phyloP scores from a whole-genome alignment of 2,329 filamentous ascomycete genomes.

The Botrytis hyacinthi region DNA sequence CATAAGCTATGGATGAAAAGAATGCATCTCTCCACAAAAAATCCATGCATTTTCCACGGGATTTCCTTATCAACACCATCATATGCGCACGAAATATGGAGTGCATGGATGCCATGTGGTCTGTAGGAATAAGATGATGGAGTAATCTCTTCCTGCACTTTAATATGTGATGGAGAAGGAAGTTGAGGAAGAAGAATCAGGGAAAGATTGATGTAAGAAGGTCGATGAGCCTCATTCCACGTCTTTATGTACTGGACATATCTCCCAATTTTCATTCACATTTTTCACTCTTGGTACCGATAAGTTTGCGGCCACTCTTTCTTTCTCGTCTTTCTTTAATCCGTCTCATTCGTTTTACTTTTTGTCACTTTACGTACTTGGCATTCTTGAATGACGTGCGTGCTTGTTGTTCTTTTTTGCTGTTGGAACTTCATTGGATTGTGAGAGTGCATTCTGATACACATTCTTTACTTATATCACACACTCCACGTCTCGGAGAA shows the following conservation, averaged over 20 bases:
- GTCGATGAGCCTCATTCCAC: neutral
- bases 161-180: neutral
- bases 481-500: neutral
- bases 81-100: neutral
- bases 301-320: neutral
- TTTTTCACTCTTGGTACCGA: neutral
- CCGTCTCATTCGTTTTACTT: neutral
- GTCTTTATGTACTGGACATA: neutral
- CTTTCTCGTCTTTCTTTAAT: constrained; percentile 1
- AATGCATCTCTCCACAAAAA: neutral
- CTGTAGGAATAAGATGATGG: neutral
- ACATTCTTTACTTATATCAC: constrained; percentile 5
- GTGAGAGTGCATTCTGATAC: neutral
- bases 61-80: neutral
- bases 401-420: neutral
- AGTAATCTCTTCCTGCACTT: neutral
- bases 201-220: neutral
- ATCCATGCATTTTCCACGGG: neutral
- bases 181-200: neutral
- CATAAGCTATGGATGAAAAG: constrained; percentile 4
- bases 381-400: neutral
- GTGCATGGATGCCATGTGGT: neutral
- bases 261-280: neutral
- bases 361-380: neutral
- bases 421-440: neutral